Evolutionary conservation across 345 rosid genomes (phyloP), one percentile per base, ranked within the genome.

Genomic region (Melastoma malabathricum): DNA sequence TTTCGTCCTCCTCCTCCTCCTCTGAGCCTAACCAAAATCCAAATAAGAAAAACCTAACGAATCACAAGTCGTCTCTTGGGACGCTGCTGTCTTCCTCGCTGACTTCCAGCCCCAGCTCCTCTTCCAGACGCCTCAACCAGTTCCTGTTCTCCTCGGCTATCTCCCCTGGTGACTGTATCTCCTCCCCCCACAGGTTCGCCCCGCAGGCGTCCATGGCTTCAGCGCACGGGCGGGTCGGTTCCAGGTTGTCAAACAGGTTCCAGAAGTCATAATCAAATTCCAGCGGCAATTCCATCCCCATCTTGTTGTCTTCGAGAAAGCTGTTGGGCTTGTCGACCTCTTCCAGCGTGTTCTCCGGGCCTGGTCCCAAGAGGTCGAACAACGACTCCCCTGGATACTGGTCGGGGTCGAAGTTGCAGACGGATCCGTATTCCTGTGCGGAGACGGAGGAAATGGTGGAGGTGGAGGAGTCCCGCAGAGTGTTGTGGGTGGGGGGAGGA

Each of bases 191-290:
- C 3, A 2, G 9, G 44, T 43, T 16, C 0, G 15, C 48, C 39
- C 19, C 23, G 44, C n/a, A 18, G 15, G 18, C 54, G 20, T 58
- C 54, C 25, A 43, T n/a, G 2, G 22, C 19, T 8, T 31, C 19
- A 5, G 39, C 27, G 20, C 15, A 9, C 43, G 39, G 0, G 4
- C 18, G 64, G 29, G 61, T 48, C 27, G 68, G 23, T 48, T 50
- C 73, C 54, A 81, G 64, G 66, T 53, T 56, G 51, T 83, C 93
- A 5, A 85, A 53, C 82, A 69, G 74, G 59, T 72, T 61, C 95
- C 97, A 89, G 27, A 86, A 79, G 41, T 89, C 89, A 8, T 49
- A 44, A 67, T 79, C 89, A 1, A 69, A 52, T 56, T 75, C 92
- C 9, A 75, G 74, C 1, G 86, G 83, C 53, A 80, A 76, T 5